Evolutionary conservation across 2,329 filamentous ascomycete genomes (phyloP).

Genomic region (Exophiala lecanii-corni): DNA sequence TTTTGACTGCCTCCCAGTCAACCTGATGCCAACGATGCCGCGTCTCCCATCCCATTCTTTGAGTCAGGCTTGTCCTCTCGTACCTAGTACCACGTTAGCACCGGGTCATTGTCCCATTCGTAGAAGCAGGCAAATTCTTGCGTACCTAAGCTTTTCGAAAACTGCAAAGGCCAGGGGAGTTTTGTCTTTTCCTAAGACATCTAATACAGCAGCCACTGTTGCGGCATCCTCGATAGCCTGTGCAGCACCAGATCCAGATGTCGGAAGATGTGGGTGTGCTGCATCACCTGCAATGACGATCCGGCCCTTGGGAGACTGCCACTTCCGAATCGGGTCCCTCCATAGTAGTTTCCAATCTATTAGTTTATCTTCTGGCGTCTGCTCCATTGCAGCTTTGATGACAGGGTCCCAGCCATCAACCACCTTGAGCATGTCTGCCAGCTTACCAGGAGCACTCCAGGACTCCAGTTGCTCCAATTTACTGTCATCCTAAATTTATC

Average conservation of each 20-base stretch:
- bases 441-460: conserved; percentile 43
- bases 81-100: conserved; percentile 10
- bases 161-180: conserved; percentile 15
- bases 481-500: no score
- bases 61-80: conserved; percentile 12
- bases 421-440: conserved; percentile 48
- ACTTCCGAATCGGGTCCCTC: conserved; percentile 13
- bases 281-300: conserved; percentile 48
- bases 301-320: conserved; percentile 37
- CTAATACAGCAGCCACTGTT: no score
- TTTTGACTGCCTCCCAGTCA: conserved; percentile 8
- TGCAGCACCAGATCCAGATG: conserved; percentile 45
- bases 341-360: conserved; percentile 17
- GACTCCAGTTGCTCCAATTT: no score
- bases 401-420: conserved; percentile 48
- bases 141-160: conserved; percentile 7
- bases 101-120: background rate
- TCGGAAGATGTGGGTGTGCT: conserved; percentile 48
- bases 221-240: conserved; percentile 49
- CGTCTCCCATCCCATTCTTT: conserved; percentile 20
- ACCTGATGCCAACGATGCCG: conserved; percentile 14
- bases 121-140: no score
- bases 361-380: conserved; percentile 12
- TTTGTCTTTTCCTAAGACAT: conserved; percentile 20
- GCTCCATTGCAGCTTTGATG: conserved; percentile 20